Evolutionary conservation across 306 rosid genomes (phyloP).

Genomic region (Lupinus albus): DNA sequence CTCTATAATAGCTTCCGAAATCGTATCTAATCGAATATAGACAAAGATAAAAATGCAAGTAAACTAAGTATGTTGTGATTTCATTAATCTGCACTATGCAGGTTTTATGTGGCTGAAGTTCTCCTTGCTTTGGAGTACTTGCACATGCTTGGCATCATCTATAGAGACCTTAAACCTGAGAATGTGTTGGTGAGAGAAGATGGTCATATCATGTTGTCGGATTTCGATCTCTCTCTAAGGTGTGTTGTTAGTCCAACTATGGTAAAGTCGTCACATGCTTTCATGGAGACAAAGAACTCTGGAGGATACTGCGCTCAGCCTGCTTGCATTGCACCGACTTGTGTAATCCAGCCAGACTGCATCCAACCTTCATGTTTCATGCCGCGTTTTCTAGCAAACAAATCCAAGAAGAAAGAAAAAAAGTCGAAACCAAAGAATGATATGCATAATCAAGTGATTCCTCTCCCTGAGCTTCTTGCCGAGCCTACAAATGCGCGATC

Average conservation of each 20-base stretch:
- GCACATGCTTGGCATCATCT: conserved; percentile 96
- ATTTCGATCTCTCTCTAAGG: conserved; percentile 92
- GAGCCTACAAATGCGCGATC: conserved; percentile 93
- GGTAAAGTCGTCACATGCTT: conserved; percentile 58
- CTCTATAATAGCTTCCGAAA: neutral
- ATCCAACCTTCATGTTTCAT: conserved; percentile 79
- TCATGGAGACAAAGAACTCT: conserved; percentile 63
- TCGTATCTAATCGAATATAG: too few relatives aligned
- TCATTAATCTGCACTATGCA: conserved; percentile 43
- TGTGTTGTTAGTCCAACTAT: conserved; percentile 88
- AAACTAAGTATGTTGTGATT: conserved; percentile 20
- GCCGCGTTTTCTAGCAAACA: conserved; percentile 61
- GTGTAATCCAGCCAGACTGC: conserved; percentile 84
- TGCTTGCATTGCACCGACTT: conserved; percentile 77
- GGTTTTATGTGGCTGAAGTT: conserved; percentile 98
- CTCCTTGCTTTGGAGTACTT: conserved; percentile 96
- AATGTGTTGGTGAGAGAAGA: conserved; percentile 95
- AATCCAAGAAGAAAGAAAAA: conserved; percentile 71
- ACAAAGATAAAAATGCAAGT: neutral
- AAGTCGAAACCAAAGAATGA: conserved; percentile 67
- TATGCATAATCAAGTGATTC: conserved; percentile 63
- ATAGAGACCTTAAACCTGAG: conserved; percentile 95
- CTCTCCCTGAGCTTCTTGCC: conserved; percentile 87
- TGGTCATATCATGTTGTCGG: conserved; percentile 96
- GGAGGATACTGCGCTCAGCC: conserved; percentile 75